These are phyloP conservation scores for Haemoproteus tartakovskyi DNA, from an alignment of 169 alveolate genomes.

Conservation along the genomic window DNA sequence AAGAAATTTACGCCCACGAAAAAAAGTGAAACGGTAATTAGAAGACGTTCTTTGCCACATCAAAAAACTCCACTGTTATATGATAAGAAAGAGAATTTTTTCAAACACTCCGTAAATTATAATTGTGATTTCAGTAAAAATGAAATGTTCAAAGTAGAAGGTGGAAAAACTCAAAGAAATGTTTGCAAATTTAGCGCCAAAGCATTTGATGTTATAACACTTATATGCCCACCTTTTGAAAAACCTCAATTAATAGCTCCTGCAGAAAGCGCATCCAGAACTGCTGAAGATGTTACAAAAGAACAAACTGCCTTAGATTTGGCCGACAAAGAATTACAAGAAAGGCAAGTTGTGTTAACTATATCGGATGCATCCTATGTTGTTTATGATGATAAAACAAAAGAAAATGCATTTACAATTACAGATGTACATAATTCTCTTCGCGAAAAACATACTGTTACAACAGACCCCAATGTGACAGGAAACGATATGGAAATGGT, in stretches of 20 bases:
- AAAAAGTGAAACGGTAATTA: background rate
- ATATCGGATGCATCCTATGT: too few species aligned
- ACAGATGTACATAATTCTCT: slow-evolving; percentile 24
- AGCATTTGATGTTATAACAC: slow-evolving; percentile 15
- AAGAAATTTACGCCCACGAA: background rate
- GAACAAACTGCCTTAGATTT: too few species aligned
- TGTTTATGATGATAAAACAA: slow-evolving; percentile 11
- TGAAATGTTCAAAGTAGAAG: background rate
- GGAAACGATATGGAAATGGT: too few species aligned
- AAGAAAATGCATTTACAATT: slow-evolving; percentile 11
- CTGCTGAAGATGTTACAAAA: too few species aligned
- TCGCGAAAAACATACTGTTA: too few species aligned
- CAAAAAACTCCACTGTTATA: too few species aligned
- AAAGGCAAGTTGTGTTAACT: too few species aligned
- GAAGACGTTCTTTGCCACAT: too few species aligned
- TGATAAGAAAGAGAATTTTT: background rate
- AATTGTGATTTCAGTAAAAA: slow-evolving; percentile 20
- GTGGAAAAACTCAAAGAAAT: slow-evolving; percentile 10
- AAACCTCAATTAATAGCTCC: too few species aligned
- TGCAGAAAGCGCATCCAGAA: too few species aligned
- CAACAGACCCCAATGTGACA: too few species aligned
- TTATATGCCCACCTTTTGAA: slow-evolving; percentile 32
- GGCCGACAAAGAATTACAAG: too few species aligned
- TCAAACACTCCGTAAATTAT: background rate
- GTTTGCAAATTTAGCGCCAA: slow-evolving; percentile 25